Conservation (phyloP, 1,139 yeast species). For the Geotrichum histeridarum region DNA sequence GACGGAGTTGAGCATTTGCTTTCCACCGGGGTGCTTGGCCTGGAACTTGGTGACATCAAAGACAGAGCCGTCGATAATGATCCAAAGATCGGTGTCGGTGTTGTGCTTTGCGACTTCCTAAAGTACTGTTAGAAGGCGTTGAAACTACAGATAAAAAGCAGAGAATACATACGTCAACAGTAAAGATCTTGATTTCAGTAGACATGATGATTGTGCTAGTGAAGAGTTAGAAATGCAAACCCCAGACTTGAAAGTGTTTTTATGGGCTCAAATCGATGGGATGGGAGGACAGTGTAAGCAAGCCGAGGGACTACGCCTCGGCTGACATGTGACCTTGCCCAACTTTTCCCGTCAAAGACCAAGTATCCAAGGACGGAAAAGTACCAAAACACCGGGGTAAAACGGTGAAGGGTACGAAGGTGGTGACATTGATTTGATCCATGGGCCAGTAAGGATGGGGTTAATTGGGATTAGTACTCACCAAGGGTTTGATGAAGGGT, state of each 20-base stretch:
- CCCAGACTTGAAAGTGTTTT: background rate
- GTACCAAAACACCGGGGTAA: too few species aligned
- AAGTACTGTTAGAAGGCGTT: background rate
- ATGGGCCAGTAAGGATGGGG: too few species aligned
- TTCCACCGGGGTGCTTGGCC: constrained; percentile 94
- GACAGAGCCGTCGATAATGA: constrained; percentile 79
- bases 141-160: background rate
- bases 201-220: constrained; percentile 2
- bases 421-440: too few species aligned
- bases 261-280: too few species aligned
- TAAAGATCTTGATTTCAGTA: constrained; percentile 5
- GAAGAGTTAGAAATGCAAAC: background rate
- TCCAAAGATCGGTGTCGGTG: constrained; percentile 76
- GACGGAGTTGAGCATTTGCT: constrained; percentile 60
- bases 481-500: too few species aligned
- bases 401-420: too few species aligned
- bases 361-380: too few species aligned
- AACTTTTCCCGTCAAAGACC: too few species aligned
- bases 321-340: too few species aligned
- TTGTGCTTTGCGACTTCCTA: constrained; percentile 77
- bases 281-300: too few species aligned
- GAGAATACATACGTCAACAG: constrained; percentile 13
- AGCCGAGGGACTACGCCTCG: too few species aligned
- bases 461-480: too few species aligned
- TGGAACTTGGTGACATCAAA: constrained; percentile 79